Evolutionary conservation across 2,329 filamentous ascomycete species (phyloP).

Genomic region (Fusarium torreyae): DNA sequence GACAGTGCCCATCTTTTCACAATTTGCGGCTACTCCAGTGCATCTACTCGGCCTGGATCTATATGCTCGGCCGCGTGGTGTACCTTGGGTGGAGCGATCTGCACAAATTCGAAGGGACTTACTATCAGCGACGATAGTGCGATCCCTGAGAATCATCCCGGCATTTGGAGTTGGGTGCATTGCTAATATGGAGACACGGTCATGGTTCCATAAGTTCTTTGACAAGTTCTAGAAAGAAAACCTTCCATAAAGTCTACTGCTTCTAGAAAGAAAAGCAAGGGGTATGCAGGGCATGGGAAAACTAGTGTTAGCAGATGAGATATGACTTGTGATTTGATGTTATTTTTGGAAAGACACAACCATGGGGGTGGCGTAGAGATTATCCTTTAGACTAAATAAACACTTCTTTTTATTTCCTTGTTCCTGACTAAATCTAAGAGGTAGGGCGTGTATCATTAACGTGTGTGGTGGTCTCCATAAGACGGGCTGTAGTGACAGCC

Average conservation of each 20-base stretch:
- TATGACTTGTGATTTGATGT: not conserved
- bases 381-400: not conserved
- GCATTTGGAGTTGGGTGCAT: constrained; percentile 53
- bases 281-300: not conserved
- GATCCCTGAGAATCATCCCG: constrained; percentile 51
- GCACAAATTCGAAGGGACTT: constrained; percentile 45
- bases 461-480: constrained; percentile 58
- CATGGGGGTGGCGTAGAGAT: accelerated
- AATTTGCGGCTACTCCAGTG: constrained; percentile 51
- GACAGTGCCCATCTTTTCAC: constrained; percentile 51
- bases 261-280: not conserved
- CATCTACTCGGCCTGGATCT: constrained; percentile 50
- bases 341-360: not conserved
- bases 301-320: not conserved
- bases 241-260: not conserved
- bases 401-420: not conserved
- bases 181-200: constrained; percentile 46
- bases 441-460: constrained; percentile 57
- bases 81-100: constrained; percentile 36
- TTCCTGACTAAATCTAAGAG: constrained; percentile 23
- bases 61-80: constrained; percentile 30
- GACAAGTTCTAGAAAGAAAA: not conserved
- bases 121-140: constrained; percentile 48
- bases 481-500: constrained; percentile 61
- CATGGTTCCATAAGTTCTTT: constrained; percentile 33